Conservation (phyloP, 768 basidiomycete genomes). For the Lentinus brumalis region DNA sequence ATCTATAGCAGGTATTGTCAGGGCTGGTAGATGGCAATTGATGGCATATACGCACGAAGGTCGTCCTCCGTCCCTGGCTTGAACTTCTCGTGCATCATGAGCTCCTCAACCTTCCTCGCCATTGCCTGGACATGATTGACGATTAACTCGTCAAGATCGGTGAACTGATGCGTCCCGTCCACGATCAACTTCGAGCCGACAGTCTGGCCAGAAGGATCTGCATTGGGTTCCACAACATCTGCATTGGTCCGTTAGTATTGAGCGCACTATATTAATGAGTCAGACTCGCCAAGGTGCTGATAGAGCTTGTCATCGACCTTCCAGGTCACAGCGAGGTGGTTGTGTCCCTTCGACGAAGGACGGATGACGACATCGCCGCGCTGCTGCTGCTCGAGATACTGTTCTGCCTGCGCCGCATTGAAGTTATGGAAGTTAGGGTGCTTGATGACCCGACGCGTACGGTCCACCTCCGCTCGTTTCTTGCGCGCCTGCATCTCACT, state of each 20-base stretch:
- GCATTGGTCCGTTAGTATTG: constrained; percentile 6
- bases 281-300: constrained; percentile 86
- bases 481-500: constrained; percentile 74
- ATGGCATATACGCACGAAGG: constrained; percentile 65
- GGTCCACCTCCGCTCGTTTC: constrained; percentile 81
- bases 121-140: constrained; percentile 96
- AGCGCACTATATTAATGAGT: neutral
- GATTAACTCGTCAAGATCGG: constrained; percentile 94
- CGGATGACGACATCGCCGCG: constrained; percentile 96
- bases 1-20: constrained; percentile 47
- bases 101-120: constrained; percentile 88
- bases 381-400: constrained; percentile 85
- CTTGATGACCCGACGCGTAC: constrained; percentile 85
- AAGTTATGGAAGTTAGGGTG: constrained; percentile 98
- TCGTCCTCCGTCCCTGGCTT: constrained; percentile 86
- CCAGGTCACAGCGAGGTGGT: constrained; percentile 98
- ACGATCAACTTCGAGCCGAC: constrained; percentile 68
- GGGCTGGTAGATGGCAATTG: neutral
- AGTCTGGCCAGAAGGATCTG: constrained; percentile 68
- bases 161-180: constrained; percentile 78
- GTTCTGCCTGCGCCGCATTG: constrained; percentile 87
- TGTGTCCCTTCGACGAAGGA: constrained; percentile 90
- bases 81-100: constrained; percentile 95
- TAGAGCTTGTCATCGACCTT: constrained; percentile 96
- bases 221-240: constrained; percentile 86